Base-by-base conservation (phyloP, 2,329 filamentous ascomycete species). In the Helotiales sp. region DNA sequence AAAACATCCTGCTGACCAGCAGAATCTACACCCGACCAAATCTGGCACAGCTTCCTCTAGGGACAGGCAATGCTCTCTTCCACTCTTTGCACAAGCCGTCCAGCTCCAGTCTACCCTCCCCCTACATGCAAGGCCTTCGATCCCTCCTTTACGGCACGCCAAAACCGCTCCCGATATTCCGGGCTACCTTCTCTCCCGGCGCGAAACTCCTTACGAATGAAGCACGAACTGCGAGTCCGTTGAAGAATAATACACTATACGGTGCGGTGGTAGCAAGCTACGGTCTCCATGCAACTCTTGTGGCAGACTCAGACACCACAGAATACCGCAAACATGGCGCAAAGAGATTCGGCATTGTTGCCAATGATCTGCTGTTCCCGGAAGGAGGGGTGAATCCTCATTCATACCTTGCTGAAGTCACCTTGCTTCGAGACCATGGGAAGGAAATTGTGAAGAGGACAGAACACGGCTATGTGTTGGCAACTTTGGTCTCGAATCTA, bases 181-280 rank as follows among this genome's bases (percentile, higher is more conserved):
- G 75, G 3, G 86, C 82, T 0, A 73, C 69, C 0, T 88, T 92
- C 67, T 83, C 87, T 0, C 73, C 80, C 0, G 85, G 84, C 0
- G 71, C 78, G 2, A 60, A 64, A 10, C 76, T 78, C 12, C 76
- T 81, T 67, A 75, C 75, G 2, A 63, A 69, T 9, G 68, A 71
- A 63, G 66, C 63, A 7, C 66, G 63, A 27, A 66, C 58, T 0
- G 62, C 65, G 7, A 67, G 63, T 2, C 63, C 65, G 1, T 56
- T 71, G 6, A 46, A 50, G 1, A 62, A 67, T 6, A 60, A 66
- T 44, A 50, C 55, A 54, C 76, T 88, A 24, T 82, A 89, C 67
- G 93, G 91, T 25, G 89, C 88, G 24, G 91, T 97, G 22, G 93
- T 98, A 1, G 88, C 87, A 44, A 95, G 89, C 72, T 96, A 96